These are phyloP conservation scores for Athelia psychrophila DNA, from an alignment of 1,284 basidiomycete species.

Conservation along the genomic window DNA sequence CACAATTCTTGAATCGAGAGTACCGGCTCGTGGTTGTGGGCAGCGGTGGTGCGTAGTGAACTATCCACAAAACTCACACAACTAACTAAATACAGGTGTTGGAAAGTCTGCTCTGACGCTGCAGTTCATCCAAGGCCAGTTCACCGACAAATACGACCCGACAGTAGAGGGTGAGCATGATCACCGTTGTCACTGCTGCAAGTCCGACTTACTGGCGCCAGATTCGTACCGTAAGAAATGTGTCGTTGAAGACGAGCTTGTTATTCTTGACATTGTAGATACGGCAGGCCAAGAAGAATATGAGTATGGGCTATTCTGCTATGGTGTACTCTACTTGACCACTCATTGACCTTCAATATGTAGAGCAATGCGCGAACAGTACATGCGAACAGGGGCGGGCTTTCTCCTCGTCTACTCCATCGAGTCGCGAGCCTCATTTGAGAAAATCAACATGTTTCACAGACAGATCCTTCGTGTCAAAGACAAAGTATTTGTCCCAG, in stretches of 20 bases:
- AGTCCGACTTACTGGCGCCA: slow-evolving; percentile 23
- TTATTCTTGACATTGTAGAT: slow-evolving; percentile 95
- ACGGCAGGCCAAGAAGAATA: slow-evolving; percentile 99
- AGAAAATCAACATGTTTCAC: slow-evolving; percentile 75
- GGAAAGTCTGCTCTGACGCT: slow-evolving; percentile 76
- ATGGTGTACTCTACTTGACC: slow-evolving; percentile 5
- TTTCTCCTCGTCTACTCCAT: slow-evolving; percentile 83
- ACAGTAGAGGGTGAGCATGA: slow-evolving; percentile 58
- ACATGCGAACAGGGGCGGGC: slow-evolving; percentile 76
- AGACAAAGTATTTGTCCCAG: slow-evolving; percentile 78
- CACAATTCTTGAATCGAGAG: slow-evolving; percentile 49
- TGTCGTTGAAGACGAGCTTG: slow-evolving; percentile 97
- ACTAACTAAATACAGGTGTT: slow-evolving; percentile 42
- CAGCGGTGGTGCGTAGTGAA: slow-evolving; percentile 60
- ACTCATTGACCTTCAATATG: slow-evolving; percentile 6
- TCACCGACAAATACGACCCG: slow-evolving; percentile 79
- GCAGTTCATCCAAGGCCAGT: slow-evolving; percentile 74
- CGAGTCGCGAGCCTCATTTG: slow-evolving; percentile 76
- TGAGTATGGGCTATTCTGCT: slow-evolving; percentile 58
- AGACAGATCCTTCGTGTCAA: slow-evolving; percentile 76
- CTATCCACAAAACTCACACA: neutral
- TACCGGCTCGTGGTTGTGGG: slow-evolving; percentile 79
- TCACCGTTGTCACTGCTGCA: too few relatives aligned
- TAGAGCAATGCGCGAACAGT: slow-evolving; percentile 73
- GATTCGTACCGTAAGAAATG: slow-evolving; percentile 97